Conservation (phyloP, 2,329 filamentous ascomycete species). For the Cladophialophora immunda region DNA sequence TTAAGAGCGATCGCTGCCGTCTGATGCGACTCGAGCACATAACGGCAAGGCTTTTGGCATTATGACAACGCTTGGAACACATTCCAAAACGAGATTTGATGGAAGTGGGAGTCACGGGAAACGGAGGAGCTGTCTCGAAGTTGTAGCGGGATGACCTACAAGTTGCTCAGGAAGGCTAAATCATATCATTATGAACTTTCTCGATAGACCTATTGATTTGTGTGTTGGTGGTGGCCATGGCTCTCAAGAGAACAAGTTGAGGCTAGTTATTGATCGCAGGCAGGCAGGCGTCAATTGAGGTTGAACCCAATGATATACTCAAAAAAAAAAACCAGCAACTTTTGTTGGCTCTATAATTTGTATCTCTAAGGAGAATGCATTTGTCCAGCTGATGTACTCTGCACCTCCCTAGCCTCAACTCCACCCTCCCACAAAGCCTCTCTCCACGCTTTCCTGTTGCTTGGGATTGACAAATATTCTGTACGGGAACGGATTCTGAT, state of each 20-base stretch:
- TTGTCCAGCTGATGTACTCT: conserved; percentile 3
- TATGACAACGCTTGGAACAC: conserved; percentile 6
- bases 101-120: background rate
- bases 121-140: background rate
- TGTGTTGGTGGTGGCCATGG: conserved; percentile 11
- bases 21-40: conserved; percentile 29
- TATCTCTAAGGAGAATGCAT: conserved; percentile 6
- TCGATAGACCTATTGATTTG: conserved; percentile 33
- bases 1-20: conserved; percentile 30
- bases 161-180: conserved; percentile 15
- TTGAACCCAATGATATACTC: conserved; percentile 6
- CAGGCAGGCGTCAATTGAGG: conserved; percentile 1
- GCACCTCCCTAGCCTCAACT: conserved; percentile 34
- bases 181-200: conserved; percentile 27
- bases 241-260: conserved; percentile 3
- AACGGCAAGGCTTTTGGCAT: conserved; percentile 20
- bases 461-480: conserved; percentile 89
- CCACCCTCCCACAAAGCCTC: conserved; percentile 76
- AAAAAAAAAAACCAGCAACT: background rate
- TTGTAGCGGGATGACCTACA: conserved; percentile 31
- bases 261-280: conserved; percentile 2
- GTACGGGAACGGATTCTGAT: conserved; percentile 93
- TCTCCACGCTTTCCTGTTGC: conserved; percentile 76
- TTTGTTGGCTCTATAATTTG: conserved; percentile 23
- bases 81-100: background rate